Evolutionary conservation across 176 grass and related monocot genomes (phyloP), one percentile per base, ranked within the genome.

Genomic region (Chrysopogon serrulatus): DNA sequence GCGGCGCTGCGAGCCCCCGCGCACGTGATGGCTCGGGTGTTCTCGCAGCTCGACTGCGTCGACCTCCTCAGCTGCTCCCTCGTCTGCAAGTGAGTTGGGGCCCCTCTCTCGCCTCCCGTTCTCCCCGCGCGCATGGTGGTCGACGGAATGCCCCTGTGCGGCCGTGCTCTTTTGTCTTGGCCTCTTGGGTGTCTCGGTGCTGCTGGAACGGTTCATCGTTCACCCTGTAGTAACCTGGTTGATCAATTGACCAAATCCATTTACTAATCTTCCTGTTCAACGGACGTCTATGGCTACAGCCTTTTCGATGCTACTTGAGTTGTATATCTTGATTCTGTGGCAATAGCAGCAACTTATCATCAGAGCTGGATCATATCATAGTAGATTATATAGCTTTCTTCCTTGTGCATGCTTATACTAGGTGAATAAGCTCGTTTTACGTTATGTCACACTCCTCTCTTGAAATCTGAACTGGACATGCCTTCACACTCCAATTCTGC

Each of bases 21-120:
- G 17, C 85, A 98, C 79, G 71, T 95, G 86, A 95, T 95, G 59
- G 42, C 79, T 37, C 88, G 85, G 7, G 87, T 98, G 49, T 98
- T 98, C 92, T 93, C 88, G 71, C 95, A 98, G 87, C 89, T 98
- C 33, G 95, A 98, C 82, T 98, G 95, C 91, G 79, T 93, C 60
- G 90, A 98, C 75, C 87, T 93, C 66, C 91, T 95, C 76, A 90
- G 57, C 79, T 93, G 89, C 82, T 87, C 95, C 65, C 88, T 91
- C 49, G 90, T 98, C 56, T 97, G 91, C 91, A 97, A 76, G 94
- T 83, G 6, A 59, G 67, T 31, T 8, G 4, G n/a, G n/a, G 8
- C 23, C 37, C 17, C 41, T 1, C 23, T 35, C 33, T 32, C 18
- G 4, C 80, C 15, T 23, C 13, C 33, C 19, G 0, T 19, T 7